Evolutionary conservation across 202 grass and related monocot genomes (phyloP), one percentile per base, ranked within the genome.

Genomic region (Saccharum hybrid): DNA sequence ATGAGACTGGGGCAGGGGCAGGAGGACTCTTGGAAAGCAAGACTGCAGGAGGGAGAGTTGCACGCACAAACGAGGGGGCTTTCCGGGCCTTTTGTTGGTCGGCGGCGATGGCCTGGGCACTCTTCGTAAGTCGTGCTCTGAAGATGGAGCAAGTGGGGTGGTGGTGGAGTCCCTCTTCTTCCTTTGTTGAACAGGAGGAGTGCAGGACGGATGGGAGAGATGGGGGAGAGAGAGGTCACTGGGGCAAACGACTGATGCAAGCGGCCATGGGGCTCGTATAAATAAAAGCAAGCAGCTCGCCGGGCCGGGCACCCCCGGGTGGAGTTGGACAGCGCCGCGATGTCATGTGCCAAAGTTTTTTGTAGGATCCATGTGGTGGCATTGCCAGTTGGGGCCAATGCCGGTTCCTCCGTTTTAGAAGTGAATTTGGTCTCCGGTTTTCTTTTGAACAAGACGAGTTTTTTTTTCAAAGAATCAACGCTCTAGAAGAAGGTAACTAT

Each of bases 231-330:
- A 62, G 37, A 14, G 16, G 22, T 18, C 19, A 49, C 12, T 61
- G 84, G 63, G 43, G 62, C 80, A 83, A 90, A 84, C 70, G 63
- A 48, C 28, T 90, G 80, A 80, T 21, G 88, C 71, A 90, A 63
- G 64, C 42, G 48, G 38, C 56, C 84, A 87, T 48, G 54, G 88
- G 51, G 49, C 56, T 68, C 71, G 76, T 72, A 84, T 90, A 84
- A 90, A 90, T 90, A 81, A 87, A 90, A 84, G 88, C 76, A 2
- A 28, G 76, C 36, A 2, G 70, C 56, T 49, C 33, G 70, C 23
- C 68, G 37, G 40, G 37, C 31, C 33, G 33, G 65, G 37, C 52
- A 57, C 19, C 70, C 43, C 19, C 1, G 41, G 41, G 8, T 39
- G 38, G 38, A 39, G 78, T 59, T 86, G 78, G 77, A 21, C 68